Base-by-base conservation (phyloP, 139 green algal species). In the Microglena sp. region DNA sequence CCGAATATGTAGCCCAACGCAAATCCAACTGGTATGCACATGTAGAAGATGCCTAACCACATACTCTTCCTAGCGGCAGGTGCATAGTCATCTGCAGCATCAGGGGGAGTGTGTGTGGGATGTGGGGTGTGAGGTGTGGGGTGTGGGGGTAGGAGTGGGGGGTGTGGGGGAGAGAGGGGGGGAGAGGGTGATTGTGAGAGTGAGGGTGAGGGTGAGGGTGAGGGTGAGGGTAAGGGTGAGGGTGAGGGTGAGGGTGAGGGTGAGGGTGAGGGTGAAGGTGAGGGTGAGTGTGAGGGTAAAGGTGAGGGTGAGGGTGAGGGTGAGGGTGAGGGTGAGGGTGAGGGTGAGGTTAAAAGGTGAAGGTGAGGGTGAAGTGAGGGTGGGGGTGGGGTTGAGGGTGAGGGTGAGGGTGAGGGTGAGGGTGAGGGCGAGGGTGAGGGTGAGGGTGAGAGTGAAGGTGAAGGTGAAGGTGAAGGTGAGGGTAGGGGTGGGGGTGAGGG, bases 21-120 rank as follows among this genome's bases (percentile, higher is more conserved):
- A 31, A 64, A 91, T 26, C 77, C 88, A 0, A 85, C 79, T 21
- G 92, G 92, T 55, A 98, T 95, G 77, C 88, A 96, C 27, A 94
- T 64, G 73, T 94, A 96, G 80, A 98, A 96, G 18, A 75, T 72
- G 4, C 84, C 90, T 45, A 96, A 85, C 90, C 90, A 96, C 3
- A 64, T 59, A 2, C 86, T 77, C 76, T 95, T 95, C 8, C 36
- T 33, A 0, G 58, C 57, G 6, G 68, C 43, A 0, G 93, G 93
- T 0, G 93, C 93, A 31, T 82, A 80, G 68, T 97, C 90, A 72
- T 97, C 92, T 92, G 82, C 45, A 66, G 31, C 8, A 2, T 6
- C 54, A 36, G 3, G 22, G 28, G 2, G 35, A 32, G 18, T 0
- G 31, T 24, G 44, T 24, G 45, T 1, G 18, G 40, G 40, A n/a